Conservation (phyloP, 345 rosid species). For the rapeseed (Brassica napus) region DNA sequence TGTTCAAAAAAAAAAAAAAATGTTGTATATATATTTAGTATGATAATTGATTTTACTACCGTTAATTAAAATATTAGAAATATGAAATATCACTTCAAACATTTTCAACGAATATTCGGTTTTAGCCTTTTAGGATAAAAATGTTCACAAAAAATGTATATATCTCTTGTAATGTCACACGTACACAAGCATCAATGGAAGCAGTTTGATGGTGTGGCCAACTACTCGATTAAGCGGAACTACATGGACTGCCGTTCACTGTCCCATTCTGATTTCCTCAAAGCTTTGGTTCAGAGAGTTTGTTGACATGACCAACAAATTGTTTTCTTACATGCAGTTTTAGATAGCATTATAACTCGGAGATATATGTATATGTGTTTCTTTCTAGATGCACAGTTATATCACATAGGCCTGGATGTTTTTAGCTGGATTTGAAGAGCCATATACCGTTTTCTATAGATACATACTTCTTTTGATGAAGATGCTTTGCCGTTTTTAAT, state of each 20-base stretch:
- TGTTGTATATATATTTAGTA: background rate
- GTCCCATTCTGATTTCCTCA: conserved; percentile 44
- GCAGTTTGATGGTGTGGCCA: conserved; percentile 37
- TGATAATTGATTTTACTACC: conserved; percentile 4
- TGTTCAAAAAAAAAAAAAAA: background rate
- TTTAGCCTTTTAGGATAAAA: no score
- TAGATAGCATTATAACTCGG: background rate
- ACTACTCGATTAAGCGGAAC: conserved; percentile 38
- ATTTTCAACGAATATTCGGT: no score
- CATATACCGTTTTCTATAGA: background rate
- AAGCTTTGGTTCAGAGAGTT: conserved; percentile 20
- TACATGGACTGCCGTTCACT: conserved; percentile 52
- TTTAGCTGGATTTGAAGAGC: no score
- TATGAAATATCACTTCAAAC: no score
- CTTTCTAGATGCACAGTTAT: background rate
- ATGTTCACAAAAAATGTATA: no score
- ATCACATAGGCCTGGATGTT: background rate
- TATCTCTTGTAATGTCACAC: no score
- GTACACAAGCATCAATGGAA: background rate
- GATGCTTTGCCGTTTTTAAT: background rate
- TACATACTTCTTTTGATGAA: background rate
- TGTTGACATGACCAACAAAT: conserved; percentile 5
- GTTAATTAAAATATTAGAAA: no score
- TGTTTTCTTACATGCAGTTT: conserved; percentile 4
- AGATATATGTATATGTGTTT: background rate